A percentile compares a stretch with the other conserved stretches of the same genome.
Conservation (phyloP, 257 asterid species). For the Plantago major region DNA sequence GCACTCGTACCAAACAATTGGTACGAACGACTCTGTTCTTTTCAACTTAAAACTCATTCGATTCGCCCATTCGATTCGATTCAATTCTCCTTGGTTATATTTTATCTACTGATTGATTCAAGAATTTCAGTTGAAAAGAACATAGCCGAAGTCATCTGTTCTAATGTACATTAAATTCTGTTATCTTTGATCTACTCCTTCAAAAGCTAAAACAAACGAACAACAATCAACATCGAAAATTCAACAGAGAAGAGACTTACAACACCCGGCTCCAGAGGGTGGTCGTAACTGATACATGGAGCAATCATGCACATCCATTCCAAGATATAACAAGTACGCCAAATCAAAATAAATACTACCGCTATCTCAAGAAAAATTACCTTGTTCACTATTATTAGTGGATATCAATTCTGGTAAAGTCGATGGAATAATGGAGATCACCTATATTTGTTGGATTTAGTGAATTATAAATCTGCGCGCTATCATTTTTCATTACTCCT, state of each 20-base stretch:
- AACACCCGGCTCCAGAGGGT: slow-evolving; percentile 82
- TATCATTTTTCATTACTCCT: slow-evolving; percentile 67
- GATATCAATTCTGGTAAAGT: slow-evolving; percentile 13
- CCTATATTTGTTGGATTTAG: slow-evolving; percentile 97
- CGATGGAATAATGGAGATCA: slow-evolving; percentile 21
- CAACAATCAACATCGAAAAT: slow-evolving; percentile 10
- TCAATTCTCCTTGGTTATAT: no score
- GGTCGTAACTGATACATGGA: slow-evolving; percentile 58
- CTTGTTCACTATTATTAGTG: slow-evolving; percentile 12
- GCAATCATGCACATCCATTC: slow-evolving; percentile 99
- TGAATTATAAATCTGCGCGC: slow-evolving; percentile 44
- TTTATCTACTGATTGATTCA: no score
- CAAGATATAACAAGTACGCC: slow-evolving; percentile 43
- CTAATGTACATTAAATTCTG: no score
- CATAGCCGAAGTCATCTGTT: no score
- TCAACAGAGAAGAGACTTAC: slow-evolving; percentile 47
- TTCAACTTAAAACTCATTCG: no score
- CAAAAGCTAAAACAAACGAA: neutral
- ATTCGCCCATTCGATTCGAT: no score
- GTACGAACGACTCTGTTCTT: no score
- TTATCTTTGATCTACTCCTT: neutral
- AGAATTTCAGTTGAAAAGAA: no score
- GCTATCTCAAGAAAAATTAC: slow-evolving; percentile 4
- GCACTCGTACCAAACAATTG: no score
- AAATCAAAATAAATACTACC: slow-evolving; percentile 17